Evolutionary conservation across 768 basidiomycete species (phyloP).

Genomic region (Guyanaporus albipodus): DNA sequence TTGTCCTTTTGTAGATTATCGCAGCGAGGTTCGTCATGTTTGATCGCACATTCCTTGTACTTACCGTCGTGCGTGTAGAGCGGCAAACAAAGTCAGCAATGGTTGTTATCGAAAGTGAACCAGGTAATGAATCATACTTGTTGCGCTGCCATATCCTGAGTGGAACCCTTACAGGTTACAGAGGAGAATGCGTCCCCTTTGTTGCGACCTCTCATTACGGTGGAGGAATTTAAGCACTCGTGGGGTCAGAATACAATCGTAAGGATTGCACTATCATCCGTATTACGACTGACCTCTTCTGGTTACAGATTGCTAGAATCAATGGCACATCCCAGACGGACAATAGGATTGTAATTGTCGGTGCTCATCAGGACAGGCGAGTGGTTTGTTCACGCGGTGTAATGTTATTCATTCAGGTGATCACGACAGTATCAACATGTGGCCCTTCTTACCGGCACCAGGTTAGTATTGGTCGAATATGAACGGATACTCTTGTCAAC

Average conservation of each 20-base stretch:
- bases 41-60: slow-evolving; percentile 8
- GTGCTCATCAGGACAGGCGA: slow-evolving; percentile 83
- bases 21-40: slow-evolving; percentile 56
- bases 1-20: slow-evolving; percentile 51
- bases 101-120: slow-evolving; percentile 65
- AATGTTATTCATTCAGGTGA: background rate
- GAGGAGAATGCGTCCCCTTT: slow-evolving; percentile 52
- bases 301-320: slow-evolving; percentile 63
- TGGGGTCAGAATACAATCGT: slow-evolving; percentile 87
- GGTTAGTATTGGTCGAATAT: slow-evolving; percentile 38
- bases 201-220: slow-evolving; percentile 52
- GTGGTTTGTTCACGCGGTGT: background rate
- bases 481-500: background rate
- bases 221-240: slow-evolving; percentile 70
- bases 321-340: slow-evolving; percentile 63
- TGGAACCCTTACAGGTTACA: slow-evolving; percentile 50
- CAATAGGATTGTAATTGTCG: slow-evolving; percentile 62
- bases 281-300: background rate
- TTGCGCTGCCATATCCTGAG: slow-evolving; percentile 1
- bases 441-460: slow-evolving; percentile 75
- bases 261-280: slow-evolving; percentile 21
- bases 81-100: slow-evolving; percentile 71
- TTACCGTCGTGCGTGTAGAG: slow-evolving; percentile 41
- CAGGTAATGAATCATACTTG: slow-evolving; percentile 42
- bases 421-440: slow-evolving; percentile 57